These are phyloP conservation scores for Fusarium papillatum DNA, from an alignment of 2,329 filamentous ascomycete species.

Conservation along the genomic window DNA sequence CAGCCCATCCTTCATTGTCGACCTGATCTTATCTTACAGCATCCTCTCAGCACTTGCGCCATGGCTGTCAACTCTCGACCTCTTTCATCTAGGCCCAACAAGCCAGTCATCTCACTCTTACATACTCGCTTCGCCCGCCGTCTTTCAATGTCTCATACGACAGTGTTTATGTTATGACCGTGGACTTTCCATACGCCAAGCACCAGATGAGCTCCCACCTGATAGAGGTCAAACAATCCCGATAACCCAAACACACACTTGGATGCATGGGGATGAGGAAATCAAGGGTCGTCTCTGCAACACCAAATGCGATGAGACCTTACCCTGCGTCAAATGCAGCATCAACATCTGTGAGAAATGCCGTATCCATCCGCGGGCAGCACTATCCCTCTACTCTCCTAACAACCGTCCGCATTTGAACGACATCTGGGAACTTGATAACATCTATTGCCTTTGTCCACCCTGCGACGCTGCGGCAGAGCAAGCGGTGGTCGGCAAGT, in stretches of 20 bases:
- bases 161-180: conserved; percentile 28
- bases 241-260: background rate
- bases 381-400: background rate
- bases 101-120: background rate
- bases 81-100: conserved; percentile 21
- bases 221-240: background rate
- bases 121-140: background rate
- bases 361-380: conserved; percentile 18
- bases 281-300: conserved; percentile 29
- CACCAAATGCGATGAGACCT: conserved; percentile 16
- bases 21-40: conserved; percentile 26
- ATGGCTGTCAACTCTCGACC: conserved; percentile 31
- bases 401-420: conserved; percentile 27
- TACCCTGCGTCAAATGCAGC: conserved; percentile 27
- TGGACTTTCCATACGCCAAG: conserved; percentile 19
- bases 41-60: conserved; percentile 23
- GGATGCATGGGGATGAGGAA: conserved; percentile 6
- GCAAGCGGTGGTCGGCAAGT: background rate
- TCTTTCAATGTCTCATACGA: conserved; percentile 16
- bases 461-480: conserved; percentile 14
- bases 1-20: background rate
- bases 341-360: conserved; percentile 39
- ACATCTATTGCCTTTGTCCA: conserved; percentile 28
- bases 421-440: background rate
- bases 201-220: background rate